These are phyloP conservation scores for Combretum micranthum DNA, from an alignment of 345 rosid genomes.

Conservation along the genomic window DNA sequence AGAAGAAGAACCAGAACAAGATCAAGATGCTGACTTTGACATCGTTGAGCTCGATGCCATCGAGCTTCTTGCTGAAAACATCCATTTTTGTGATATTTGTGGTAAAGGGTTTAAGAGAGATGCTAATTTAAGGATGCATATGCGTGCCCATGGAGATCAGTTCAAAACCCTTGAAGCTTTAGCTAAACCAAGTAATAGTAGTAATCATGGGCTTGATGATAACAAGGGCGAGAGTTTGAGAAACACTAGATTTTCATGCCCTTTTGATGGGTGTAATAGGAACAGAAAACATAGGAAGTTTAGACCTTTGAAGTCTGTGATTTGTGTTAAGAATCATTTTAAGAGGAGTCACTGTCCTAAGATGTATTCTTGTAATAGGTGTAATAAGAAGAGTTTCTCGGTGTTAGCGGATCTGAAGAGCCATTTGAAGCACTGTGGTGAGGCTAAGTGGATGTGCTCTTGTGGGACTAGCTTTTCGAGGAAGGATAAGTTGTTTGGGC, in stretches of 20 bases:
- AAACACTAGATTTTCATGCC: slow-evolving; percentile 52
- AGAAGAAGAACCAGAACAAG: slow-evolving; percentile 12
- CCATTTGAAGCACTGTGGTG: slow-evolving; percentile 63
- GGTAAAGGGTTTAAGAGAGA: slow-evolving; percentile 78
- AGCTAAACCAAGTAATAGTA: slow-evolving; percentile 28
- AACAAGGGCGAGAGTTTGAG: neutral
- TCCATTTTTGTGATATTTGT: slow-evolving; percentile 63
- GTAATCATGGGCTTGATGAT: neutral
- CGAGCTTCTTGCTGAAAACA: slow-evolving; percentile 55
- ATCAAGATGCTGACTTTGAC: slow-evolving; percentile 22
- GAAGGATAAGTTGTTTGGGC: slow-evolving; percentile 72
- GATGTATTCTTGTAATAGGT: slow-evolving; percentile 47
- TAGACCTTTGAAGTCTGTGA: slow-evolving; percentile 49
- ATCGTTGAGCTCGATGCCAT: slow-evolving; percentile 55
- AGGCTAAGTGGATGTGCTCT: slow-evolving; percentile 55
- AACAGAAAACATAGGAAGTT: slow-evolving; percentile 51
- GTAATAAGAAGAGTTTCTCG: slow-evolving; percentile 57
- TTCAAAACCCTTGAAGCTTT: slow-evolving; percentile 58
- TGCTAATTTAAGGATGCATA: slow-evolving; percentile 74
- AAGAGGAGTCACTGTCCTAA: slow-evolving; percentile 83
- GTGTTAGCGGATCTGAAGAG: slow-evolving; percentile 59
- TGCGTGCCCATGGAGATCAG: slow-evolving; percentile 73
- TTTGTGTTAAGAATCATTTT: slow-evolving; percentile 63
- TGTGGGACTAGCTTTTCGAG: slow-evolving; percentile 65
- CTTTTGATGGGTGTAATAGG: slow-evolving; percentile 53